These are phyloP conservation scores for Bipolaris zeicola DNA, from an alignment of 2,329 filamentous ascomycete species.

Conservation along the genomic window DNA sequence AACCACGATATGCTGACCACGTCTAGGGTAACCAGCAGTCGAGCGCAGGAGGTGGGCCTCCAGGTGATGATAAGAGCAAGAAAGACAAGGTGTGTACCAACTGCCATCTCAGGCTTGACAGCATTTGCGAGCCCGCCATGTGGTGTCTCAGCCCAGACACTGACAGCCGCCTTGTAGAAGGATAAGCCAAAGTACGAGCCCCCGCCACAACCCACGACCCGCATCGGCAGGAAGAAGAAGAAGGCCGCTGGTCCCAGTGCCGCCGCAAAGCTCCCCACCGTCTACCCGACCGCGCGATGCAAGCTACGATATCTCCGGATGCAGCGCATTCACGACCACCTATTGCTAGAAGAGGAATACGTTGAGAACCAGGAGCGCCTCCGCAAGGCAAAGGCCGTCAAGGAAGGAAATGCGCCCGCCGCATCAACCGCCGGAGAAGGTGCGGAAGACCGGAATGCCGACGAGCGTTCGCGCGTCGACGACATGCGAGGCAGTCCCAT, in stretches of 20 bases:
- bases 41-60: slow-evolving; percentile 74
- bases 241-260: slow-evolving; percentile 92
- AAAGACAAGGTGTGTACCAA: slow-evolving; percentile 67
- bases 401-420: slow-evolving; percentile 61
- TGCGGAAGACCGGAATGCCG: slow-evolving; percentile 83
- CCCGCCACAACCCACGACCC: slow-evolving; percentile 92
- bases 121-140: slow-evolving; percentile 3
- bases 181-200: slow-evolving; percentile 99
- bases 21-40: slow-evolving; percentile 81
- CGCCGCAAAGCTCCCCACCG: slow-evolving; percentile 89
- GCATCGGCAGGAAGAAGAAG: slow-evolving; percentile 98
- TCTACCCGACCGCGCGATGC: slow-evolving; percentile 95
- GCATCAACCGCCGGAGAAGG: slow-evolving; percentile 68
- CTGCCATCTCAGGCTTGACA: not conserved
- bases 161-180: slow-evolving; percentile 61
- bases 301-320: slow-evolving; percentile 96
- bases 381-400: slow-evolving; percentile 80
- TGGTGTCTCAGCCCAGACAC: slow-evolving; percentile 8
- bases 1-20: slow-evolving; percentile 45
- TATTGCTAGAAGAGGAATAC: slow-evolving; percentile 96
- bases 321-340: slow-evolving; percentile 97
- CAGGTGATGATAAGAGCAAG: slow-evolving; percentile 84
- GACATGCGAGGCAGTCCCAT: slow-evolving; percentile 99
- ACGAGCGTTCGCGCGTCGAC: slow-evolving; percentile 92
- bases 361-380: slow-evolving; percentile 98